Evolutionary conservation across 2,329 filamentous ascomycete genomes (phyloP).

Genomic region (Davidsoniella eucalypti): DNA sequence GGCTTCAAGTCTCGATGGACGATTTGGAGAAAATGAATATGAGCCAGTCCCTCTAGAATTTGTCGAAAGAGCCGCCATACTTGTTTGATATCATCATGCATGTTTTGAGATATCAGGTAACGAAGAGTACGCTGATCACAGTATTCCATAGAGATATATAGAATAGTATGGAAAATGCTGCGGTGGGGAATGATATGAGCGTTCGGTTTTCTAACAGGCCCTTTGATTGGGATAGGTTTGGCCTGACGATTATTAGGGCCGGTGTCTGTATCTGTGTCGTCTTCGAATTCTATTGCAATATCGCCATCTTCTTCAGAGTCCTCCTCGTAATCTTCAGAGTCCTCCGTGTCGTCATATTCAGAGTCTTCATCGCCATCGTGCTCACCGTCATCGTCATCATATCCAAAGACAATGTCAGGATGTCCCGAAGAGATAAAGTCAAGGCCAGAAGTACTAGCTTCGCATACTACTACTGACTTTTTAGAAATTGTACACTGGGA

Average conservation of each 20-base stretch:
- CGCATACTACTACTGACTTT: constrained; percentile 15
- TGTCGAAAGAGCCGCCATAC: constrained; percentile 86
- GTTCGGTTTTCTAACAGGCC: not conserved
- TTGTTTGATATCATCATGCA: constrained; percentile 59
- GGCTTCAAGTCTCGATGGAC: constrained; percentile 94
- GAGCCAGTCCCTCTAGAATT: constrained; percentile 71
- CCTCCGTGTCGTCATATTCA: constrained; percentile 21
- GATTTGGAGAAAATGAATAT: constrained; percentile 81
- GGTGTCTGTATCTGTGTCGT: not conserved
- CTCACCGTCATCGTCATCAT: constrained; percentile 26
- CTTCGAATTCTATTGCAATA: not conserved
- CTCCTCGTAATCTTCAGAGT: not conserved
- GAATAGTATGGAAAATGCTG: constrained; percentile 45
- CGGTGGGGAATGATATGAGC: constrained; percentile 25
- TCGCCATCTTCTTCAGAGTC: not conserved
- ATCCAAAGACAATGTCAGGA: constrained; percentile 62
- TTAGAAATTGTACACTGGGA: constrained; percentile 20
- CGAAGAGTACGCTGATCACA: constrained; percentile 88
- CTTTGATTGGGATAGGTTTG: constrained; percentile 4
- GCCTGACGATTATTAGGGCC: not conserved
- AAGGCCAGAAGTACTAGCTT: constrained; percentile 52
- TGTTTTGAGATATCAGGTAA: constrained; percentile 63
- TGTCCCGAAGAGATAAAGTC: constrained; percentile 57
- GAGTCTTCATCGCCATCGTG: constrained; percentile 25
- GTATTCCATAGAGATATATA: constrained; percentile 99